Evolutionary conservation across 352 stramenopile genomes (phyloP).

Genomic region (Phytophthora multivora): DNA sequence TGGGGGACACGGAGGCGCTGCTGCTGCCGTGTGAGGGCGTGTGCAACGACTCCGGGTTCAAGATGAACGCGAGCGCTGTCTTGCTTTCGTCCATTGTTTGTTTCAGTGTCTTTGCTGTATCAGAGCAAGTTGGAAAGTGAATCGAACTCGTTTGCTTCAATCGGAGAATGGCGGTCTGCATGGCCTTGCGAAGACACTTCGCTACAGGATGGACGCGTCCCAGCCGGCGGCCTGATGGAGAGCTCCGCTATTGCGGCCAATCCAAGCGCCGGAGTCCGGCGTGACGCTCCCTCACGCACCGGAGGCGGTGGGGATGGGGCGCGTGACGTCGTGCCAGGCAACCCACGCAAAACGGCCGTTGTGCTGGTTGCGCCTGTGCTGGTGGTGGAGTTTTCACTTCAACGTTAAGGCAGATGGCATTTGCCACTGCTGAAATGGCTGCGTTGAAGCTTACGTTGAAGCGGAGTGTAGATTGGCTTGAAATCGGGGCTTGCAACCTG

Average conservation of each 20-base stretch:
- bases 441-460: constrained; percentile 1
- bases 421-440: constrained; percentile 7
- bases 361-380: constrained; percentile 9
- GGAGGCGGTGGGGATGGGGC: constrained; percentile 24
- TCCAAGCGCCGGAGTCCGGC: constrained; percentile 19
- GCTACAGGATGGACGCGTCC: constrained; percentile 9
- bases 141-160: constrained; percentile 16
- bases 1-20: constrained; percentile 36
- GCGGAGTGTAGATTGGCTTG: not conserved
- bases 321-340: constrained; percentile 3
- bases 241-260: not conserved
- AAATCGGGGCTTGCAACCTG: not conserved
- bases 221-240: constrained; percentile 1
- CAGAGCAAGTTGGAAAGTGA: constrained; percentile 3
- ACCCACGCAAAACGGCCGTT: too few species aligned
- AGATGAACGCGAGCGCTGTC: constrained; percentile 69
- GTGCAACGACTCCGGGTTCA: constrained; percentile 56
- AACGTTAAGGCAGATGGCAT: constrained; percentile 12
- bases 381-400: constrained; percentile 24
- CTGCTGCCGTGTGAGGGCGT: constrained; percentile 13
- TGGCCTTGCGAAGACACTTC: constrained; percentile 3
- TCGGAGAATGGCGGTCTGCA: constrained; percentile 19
- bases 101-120: too few species aligned
- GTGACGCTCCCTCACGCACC: constrained; percentile 22
- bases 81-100: constrained; percentile 52